Evolutionary conservation across 202 grass and related monocot genomes (phyloP), one percentile per base, ranked within the genome.

Genomic region (Dendrocalamus latiflorus): DNA sequence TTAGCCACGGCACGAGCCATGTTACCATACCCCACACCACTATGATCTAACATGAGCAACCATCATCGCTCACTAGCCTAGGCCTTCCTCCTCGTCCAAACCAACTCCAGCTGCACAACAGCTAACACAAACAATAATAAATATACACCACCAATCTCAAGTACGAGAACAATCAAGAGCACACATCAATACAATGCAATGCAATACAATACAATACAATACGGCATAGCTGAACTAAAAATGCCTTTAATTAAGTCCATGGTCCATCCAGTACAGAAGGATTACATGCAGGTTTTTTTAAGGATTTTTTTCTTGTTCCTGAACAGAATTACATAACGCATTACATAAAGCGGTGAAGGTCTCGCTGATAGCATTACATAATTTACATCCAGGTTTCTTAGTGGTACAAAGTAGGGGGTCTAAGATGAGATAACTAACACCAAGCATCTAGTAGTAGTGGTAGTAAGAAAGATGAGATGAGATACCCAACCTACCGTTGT

Each of bases 331-430:
- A 93, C 86, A n/a, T n/a, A n/a, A n/a, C n/a, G n/a, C n/a, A n/a
- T n/a, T n/a, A n/a, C n/a, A 94, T 86, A 91, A 91, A 3, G 53
- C 53, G 57, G 63, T 60, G n/a, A 39, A 45, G 71, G 72, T 77
- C 36, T 66, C 34, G 6, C 72, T 0, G 68, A 69, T 61, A 72
- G 48, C 14, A 74, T n/a, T 88, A 85, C 87, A 91, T 91, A 94
- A 94, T 94, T 91, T 91, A 94, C 90, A 91, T 81, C 67, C 92
- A 92, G 79, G 68, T 76, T 87, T 12, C 82, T 85, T 85, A 76
- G 84, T 87, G 79, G 34, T 85, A 72, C 57, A 90, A 72, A 83
- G 80, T 68, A 89, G 85, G 70, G 65, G 48, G n/a, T 87, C 91
- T 92, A 93, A 53, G 45, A 88, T 76, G 72, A 79, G 84, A 85